Conservation (phyloP, 768 basidiomycete genomes). For the Obba rivulosa region DNA sequence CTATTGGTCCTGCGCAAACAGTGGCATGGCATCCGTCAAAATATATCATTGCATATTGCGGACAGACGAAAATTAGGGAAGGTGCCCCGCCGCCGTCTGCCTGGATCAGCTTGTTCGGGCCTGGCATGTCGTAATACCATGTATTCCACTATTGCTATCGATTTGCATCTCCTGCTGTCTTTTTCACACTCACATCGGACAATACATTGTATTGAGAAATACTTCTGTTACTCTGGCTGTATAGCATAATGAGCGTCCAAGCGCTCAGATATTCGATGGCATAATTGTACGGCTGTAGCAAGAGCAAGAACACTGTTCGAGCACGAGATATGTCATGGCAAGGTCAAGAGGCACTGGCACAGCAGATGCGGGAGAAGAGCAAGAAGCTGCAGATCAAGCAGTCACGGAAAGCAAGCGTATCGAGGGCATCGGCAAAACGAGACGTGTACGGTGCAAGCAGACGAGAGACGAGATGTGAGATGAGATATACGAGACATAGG, state of each 20-base stretch:
- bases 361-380: constrained; percentile 5
- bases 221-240: background rate
- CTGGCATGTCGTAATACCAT: constrained; percentile 14
- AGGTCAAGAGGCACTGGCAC: constrained; percentile 4
- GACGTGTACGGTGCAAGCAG: background rate
- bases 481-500: constrained; percentile 5
- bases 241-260: constrained; percentile 1
- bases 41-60: constrained; percentile 78
- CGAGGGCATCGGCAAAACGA: background rate
- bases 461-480: constrained; percentile 1
- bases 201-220: background rate
- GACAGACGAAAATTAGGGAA: constrained; percentile 64
- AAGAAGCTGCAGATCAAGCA: background rate
- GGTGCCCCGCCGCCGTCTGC: constrained; percentile 61
- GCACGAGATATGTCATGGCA: background rate
- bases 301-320: constrained; percentile 1
- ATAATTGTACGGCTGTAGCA: background rate
- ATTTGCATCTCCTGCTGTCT: background rate
- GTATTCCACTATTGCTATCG: background rate
- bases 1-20: constrained; percentile 65
- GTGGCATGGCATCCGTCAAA: constrained; percentile 82
- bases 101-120: constrained; percentile 69
- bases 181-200: background rate
- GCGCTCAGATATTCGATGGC: background rate
- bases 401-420: background rate